Evolutionary conservation across 768 basidiomycete genomes (phyloP), one percentile per base, ranked within the genome.

Genomic region (Auricularia auricula-judae): DNA sequence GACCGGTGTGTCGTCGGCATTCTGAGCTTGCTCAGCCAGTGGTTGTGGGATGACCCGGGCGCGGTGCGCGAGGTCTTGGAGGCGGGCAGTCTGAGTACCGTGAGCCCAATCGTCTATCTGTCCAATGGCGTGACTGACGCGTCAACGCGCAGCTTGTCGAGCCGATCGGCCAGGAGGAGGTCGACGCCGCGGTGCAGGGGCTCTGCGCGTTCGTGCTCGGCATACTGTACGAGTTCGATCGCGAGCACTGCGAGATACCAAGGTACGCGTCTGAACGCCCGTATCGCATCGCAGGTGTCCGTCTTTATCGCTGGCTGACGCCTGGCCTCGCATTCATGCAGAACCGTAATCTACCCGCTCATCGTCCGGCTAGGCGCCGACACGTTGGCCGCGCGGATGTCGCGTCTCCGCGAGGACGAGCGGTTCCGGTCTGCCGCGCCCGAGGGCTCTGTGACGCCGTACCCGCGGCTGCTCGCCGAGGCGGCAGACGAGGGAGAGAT

Each of bases 31-130:
- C 79, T 99, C 36, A 81, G 85, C 3, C 92, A 94, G 67, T 99
- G 97, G 97, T 79, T 97, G 5, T 99, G 95, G 95, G 96, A 98
- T 70, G 95, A 97, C 70, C 86, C 94, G 0, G 83, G 80, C 62
- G 87, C 90, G 0, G 93, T 97, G 62, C 81, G 86, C 66, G 93
- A 91, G 71, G 96, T 98, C 71, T 78, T 99, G 67, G 87, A 91
- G 70, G 88, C 92, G 5, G 93, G 94, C 23, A 93, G 93, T 62
- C 76, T 99, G 61, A 89, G 91, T 63, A 86, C 94, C 70, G 95
- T 98, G 74, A 70, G 93, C 84, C 29, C 0, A 29, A 29, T 2
- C 2, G 0, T 29, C 29, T 29, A 29, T 29, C 2, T 29, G 0
- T 29, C 29, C 2, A 29, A 29, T 29, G 29, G 29, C 29, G 29